Conservation (phyloP, 2,329 filamentous ascomycete genomes). For the Curvularia verruculosa region DNA sequence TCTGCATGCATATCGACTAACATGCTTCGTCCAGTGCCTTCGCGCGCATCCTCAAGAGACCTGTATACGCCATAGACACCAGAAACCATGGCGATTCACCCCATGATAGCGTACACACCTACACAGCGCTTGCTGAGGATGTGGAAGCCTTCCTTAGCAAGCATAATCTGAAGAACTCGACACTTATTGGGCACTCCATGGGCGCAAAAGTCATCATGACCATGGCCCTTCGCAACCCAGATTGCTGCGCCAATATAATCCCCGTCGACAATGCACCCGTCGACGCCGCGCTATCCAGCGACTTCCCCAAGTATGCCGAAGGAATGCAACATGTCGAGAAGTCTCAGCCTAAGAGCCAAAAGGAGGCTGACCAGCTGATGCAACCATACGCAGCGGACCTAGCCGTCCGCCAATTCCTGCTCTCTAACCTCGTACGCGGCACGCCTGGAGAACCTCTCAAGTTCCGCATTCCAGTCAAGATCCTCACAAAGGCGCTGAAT, state of each 20-base stretch:
- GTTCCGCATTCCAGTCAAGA: slow-evolving; percentile 80
- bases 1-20: not conserved
- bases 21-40: slow-evolving; percentile 64
- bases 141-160: slow-evolving; percentile 77
- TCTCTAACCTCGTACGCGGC: slow-evolving; percentile 77
- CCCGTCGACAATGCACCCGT: slow-evolving; percentile 92
- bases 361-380: slow-evolving; percentile 81
- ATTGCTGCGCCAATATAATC: slow-evolving; percentile 72
- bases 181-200: slow-evolving; percentile 94
- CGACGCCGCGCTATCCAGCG: slow-evolving; percentile 73
- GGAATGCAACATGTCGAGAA: slow-evolving; percentile 84
- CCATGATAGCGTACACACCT: slow-evolving; percentile 77
- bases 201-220: slow-evolving; percentile 94
- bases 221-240: slow-evolving; percentile 73
- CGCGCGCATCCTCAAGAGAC: slow-evolving; percentile 77
- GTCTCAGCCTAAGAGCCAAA: slow-evolving; percentile 68
- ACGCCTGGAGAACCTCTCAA: slow-evolving; percentile 62
- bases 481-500: slow-evolving; percentile 70
- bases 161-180: slow-evolving; percentile 71
- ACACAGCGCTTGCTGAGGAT: slow-evolving; percentile 80
- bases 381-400: slow-evolving; percentile 74
- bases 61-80: slow-evolving; percentile 85
- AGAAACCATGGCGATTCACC: slow-evolving; percentile 93
- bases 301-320: slow-evolving; percentile 80
- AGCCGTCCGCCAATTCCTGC: slow-evolving; percentile 84